Evolutionary conservation across 192 early-diverging fungal genomes (phyloP).

Genomic region (Diversispora epigaea): DNA sequence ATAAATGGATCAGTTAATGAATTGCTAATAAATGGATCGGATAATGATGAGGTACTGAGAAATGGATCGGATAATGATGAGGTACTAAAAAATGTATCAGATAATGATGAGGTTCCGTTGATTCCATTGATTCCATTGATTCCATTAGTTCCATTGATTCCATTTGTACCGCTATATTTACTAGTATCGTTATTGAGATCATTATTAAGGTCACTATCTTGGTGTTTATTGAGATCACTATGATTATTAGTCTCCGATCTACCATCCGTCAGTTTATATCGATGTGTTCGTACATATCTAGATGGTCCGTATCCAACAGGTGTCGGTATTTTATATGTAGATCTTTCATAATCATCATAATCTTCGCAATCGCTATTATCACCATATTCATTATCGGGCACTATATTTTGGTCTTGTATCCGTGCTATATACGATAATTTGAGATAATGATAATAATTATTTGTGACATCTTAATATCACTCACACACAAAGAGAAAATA

Average conservation of each 20-base stretch:
- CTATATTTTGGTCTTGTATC: conserved; percentile 62
- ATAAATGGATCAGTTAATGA: too few relatives aligned
- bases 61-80: too few relatives aligned
- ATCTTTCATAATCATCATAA: conserved; percentile 25
- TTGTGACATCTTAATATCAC: neutral
- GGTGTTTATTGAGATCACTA: too few relatives aligned
- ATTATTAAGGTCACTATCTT: too few relatives aligned
- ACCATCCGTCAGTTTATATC: neutral
- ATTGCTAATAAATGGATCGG: too few relatives aligned
- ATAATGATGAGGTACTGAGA: too few relatives aligned
- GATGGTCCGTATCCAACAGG: conserved; percentile 11
- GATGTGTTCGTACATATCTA: conserved; percentile 9
- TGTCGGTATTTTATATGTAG: neutral
- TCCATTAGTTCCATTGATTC: too few relatives aligned
- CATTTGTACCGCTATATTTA: too few relatives aligned
- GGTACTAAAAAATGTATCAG: too few relatives aligned
- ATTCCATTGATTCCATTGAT: too few relatives aligned
- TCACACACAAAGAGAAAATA: neutral
- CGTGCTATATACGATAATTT: conserved; percentile 45
- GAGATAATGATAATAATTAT: neutral
- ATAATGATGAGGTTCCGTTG: too few relatives aligned
- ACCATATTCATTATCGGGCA: conserved; percentile 69
- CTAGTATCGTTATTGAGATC: too few relatives aligned
- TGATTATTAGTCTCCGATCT: neutral
- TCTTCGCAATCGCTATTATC: conserved; percentile 63